Conservation (phyloP, 2,329 filamentous ascomycete species). For the Scytalidium lignicola region DNA sequence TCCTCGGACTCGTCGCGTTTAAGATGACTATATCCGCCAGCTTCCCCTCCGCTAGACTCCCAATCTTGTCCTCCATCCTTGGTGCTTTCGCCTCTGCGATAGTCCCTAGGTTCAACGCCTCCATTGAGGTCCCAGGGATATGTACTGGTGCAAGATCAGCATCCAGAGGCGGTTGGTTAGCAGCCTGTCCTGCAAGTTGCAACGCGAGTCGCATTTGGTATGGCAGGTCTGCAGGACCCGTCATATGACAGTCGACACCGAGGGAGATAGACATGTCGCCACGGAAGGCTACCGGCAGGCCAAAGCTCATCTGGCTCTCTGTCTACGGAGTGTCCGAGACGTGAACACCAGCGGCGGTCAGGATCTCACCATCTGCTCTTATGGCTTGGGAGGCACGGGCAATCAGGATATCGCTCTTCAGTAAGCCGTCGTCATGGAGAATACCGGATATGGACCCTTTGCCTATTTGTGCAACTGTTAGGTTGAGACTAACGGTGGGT, state of each 20-base stretch:
- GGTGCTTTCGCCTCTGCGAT: slow-evolving; percentile 39
- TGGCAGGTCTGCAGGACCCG: slow-evolving; percentile 25
- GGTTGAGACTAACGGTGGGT: too few species aligned
- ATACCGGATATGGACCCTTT: slow-evolving; percentile 9
- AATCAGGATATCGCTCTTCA: slow-evolving; percentile 37
- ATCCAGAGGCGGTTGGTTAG: slow-evolving; percentile 25
- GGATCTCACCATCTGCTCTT: slow-evolving; percentile 29
- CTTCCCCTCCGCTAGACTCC: slow-evolving; percentile 40
- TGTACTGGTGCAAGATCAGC: slow-evolving; percentile 7
- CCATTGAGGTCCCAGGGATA: background rate
- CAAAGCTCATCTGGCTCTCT: slow-evolving; percentile 43
- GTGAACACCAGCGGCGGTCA: slow-evolving; percentile 30
- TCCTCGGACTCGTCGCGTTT: slow-evolving; percentile 33
- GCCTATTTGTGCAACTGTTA: too few species aligned
- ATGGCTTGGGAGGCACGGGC: slow-evolving; percentile 33
- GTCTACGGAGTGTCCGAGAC: slow-evolving; percentile 44
- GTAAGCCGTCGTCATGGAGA: slow-evolving; percentile 30
- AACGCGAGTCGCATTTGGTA: slow-evolving; percentile 30
- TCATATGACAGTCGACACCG: slow-evolving; percentile 32
- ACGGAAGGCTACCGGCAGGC: slow-evolving; percentile 28
- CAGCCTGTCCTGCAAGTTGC: slow-evolving; percentile 24
- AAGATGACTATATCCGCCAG: slow-evolving; percentile 45
- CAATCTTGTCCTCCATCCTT: slow-evolving; percentile 36
- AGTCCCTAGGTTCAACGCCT: slow-evolving; percentile 41
- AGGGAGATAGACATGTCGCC: slow-evolving; percentile 23